Conservation (phyloP, 2,329 filamentous ascomycete species). For the Ceratocystis cacaofunesta region DNA sequence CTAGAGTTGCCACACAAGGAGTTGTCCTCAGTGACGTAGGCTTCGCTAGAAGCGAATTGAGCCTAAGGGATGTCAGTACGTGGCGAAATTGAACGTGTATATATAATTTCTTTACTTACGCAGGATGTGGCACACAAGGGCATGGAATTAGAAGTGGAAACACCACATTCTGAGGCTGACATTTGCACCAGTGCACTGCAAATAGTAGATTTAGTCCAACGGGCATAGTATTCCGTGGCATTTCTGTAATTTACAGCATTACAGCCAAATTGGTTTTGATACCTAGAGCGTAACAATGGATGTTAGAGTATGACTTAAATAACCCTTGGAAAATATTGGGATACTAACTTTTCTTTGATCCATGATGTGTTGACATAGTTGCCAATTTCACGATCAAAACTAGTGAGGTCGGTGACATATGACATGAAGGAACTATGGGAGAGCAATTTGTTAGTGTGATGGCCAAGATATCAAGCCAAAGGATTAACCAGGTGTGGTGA, state of each 20-base stretch:
- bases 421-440: constrained; percentile 61
- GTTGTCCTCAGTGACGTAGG: constrained; percentile 61
- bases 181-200: constrained; percentile 92
- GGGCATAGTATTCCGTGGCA: constrained; percentile 70
- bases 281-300: constrained; percentile 38
- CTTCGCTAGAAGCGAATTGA: constrained; percentile 75
- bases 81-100: neutral
- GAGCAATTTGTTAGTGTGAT: constrained; percentile 18
- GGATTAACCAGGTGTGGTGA: too few relatives aligned
- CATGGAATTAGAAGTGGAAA: constrained; percentile 47
- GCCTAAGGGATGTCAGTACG: constrained; percentile 35
- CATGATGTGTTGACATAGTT: constrained; percentile 62
- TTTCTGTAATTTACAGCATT: constrained; percentile 60
- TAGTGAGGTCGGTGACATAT: constrained; percentile 57
- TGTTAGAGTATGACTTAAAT: neutral
- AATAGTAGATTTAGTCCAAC: constrained; percentile 80
- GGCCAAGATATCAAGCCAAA: too few relatives aligned
- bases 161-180: constrained; percentile 54
- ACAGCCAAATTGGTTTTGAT: constrained; percentile 68
- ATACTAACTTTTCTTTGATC: constrained; percentile 58
- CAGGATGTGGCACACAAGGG: constrained; percentile 86
- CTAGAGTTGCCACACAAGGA: constrained; percentile 55
- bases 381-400: constrained; percentile 63
- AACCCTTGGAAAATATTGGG: neutral
- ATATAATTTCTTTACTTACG: constrained; percentile 32